These are phyloP conservation scores for Cadophora luteo-olivacea DNA, from an alignment of 2,329 filamentous ascomycete species.

Conservation along the genomic window DNA sequence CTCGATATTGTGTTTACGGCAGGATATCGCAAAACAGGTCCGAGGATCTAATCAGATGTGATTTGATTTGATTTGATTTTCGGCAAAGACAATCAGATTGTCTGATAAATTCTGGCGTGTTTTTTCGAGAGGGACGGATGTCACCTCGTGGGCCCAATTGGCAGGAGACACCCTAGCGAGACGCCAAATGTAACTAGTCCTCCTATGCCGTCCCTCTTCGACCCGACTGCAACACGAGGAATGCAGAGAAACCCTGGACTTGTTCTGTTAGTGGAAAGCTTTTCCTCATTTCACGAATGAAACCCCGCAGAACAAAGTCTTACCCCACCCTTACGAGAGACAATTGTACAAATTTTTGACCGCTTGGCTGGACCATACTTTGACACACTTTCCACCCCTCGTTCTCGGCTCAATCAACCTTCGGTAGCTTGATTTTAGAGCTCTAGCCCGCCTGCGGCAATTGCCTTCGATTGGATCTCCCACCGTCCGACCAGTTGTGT, in stretches of 20 bases:
- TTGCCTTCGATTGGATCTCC: background rate
- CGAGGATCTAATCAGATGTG: conserved; percentile 5
- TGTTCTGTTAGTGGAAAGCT: background rate
- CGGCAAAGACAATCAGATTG: conserved; percentile 1
- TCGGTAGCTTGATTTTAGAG: background rate
- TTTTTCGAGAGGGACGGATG: background rate
- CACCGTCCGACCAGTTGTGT: background rate
- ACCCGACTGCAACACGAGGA: conserved; percentile 1
- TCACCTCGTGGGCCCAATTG: conserved; percentile 1
- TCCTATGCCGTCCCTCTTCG: background rate
- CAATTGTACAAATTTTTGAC: background rate
- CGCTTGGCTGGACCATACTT: background rate
- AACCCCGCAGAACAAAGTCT: background rate
- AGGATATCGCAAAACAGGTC: background rate
- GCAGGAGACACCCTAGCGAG: conserved; percentile 2
- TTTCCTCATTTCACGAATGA: background rate
- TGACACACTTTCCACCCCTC: background rate
- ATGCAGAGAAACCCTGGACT: background rate
- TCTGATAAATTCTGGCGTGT: conserved; percentile 10
- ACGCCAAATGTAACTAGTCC: background rate
- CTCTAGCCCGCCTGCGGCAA: background rate
- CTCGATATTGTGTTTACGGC: background rate
- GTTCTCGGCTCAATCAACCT: background rate
- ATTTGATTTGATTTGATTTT: background rate
- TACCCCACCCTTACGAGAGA: background rate